Evolutionary conservation across 352 stramenopile genomes (phyloP), one percentile per base, ranked within the genome.

Genomic region (Stephanocyclus meneghinianus): DNA sequence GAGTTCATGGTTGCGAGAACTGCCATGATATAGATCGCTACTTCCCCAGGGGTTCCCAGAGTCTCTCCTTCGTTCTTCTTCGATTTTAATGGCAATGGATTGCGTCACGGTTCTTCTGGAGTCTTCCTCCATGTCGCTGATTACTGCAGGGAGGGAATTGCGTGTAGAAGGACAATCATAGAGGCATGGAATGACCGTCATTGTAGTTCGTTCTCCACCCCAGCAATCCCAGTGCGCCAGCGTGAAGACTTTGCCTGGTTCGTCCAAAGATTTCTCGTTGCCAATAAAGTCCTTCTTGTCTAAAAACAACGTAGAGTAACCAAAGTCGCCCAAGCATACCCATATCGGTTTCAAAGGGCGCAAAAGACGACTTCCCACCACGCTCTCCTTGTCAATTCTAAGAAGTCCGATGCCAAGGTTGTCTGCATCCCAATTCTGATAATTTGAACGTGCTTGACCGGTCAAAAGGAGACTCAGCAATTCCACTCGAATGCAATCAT

Each of bases 151-250:
- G 10, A n/a, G 21, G n/a, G 10, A 50, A 37, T 42, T 44, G 50
- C 50, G 7, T 59, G 42, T 53, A 26, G 5, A 45, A 8, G 53
- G 13, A 11, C 9, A 32, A 47, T 80, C 65, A 29, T 71, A 42
- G 18, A 82, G 76, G 2, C 35, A 68, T 16, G 79, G 82, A 40
- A 85, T 83, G 15, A 92, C 47, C 18, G 70, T 77, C 57, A 91
- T 78, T 1, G 45, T 62, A 8, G 84, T 79, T 7, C 40, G 69
- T 59, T 87, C 56, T 10, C 61, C 81, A 57, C 71, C 79, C 86
- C 86, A 91, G 50, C 70, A 83, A 74, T 90, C 91, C 84, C 86
- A 93, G 73, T 91, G 79, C 8, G 51, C 51, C 45, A 92, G 61
- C 21, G 75, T 59, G 13, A 89, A 78, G 3, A 75, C n/a, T 61